Conservation (phyloP, 2,329 filamentous ascomycete species). For the Aspergillus costaricaensis region DNA sequence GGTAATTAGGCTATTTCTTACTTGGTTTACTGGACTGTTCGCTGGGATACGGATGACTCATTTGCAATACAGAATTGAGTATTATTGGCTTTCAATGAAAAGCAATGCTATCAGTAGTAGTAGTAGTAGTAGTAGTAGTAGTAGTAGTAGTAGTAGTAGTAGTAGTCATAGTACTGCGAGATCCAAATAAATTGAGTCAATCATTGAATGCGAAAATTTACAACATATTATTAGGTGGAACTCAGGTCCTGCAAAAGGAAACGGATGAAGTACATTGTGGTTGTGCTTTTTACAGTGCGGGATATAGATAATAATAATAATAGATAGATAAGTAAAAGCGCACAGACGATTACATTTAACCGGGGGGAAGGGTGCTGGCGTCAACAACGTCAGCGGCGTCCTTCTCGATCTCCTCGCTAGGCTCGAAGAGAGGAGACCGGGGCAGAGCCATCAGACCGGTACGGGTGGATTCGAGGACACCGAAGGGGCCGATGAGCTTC, state of each 20-base stretch:
- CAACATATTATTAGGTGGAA: neutral
- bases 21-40: neutral
- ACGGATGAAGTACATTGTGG: slow-evolving; percentile 2
- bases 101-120: too few relatives aligned
- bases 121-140: neutral
- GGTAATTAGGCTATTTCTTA: neutral
- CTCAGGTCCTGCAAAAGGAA: too few relatives aligned
- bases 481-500: slow-evolving; percentile 91
- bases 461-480: slow-evolving; percentile 91
- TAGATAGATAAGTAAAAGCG: neutral
- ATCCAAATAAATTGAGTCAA: too few relatives aligned
- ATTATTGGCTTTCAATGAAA: too few relatives aligned
- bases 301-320: slow-evolving; percentile 8
- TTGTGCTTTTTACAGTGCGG: slow-evolving; percentile 20
- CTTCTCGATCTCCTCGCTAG: slow-evolving; percentile 73
- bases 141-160: too few relatives aligned
- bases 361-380: slow-evolving; percentile 87
- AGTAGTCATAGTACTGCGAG: too few relatives aligned
- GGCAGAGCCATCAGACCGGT: slow-evolving; percentile 97
- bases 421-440: slow-evolving; percentile 80
- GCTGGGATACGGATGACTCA: neutral
- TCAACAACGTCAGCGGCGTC: slow-evolving; percentile 95
- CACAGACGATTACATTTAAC: slow-evolving; percentile 53
- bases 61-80: too few relatives aligned
- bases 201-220: neutral